Percentiles rank a stretch among this genome's conserved stretches.
phyloP scores from a whole-genome alignment of 768 basidiomycete genomes.

The Crassisporium funariophilum region DNA sequence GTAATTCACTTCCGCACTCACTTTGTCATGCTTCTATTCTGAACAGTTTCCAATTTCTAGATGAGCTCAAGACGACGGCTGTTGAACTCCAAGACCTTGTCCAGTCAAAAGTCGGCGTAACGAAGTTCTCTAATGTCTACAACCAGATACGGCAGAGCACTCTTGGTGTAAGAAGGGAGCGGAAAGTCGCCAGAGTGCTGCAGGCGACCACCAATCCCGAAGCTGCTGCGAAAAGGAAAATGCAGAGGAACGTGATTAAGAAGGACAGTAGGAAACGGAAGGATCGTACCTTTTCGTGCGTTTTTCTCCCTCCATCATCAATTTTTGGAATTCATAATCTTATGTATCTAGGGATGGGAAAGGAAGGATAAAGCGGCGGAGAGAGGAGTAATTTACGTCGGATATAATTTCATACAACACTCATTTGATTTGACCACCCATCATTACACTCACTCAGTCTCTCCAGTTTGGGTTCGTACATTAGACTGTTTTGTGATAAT shows the following conservation, averaged over 20 bases:
- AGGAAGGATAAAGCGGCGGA: conserved; percentile 48
- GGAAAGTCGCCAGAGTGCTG: conserved; percentile 62
- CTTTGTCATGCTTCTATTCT: background rate
- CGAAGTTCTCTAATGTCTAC: conserved; percentile 78
- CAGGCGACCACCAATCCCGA: conserved; percentile 74
- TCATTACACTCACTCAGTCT: no score
- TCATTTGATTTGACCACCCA: no score
- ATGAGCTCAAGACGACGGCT: conserved; percentile 79
- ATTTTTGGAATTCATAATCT: background rate
- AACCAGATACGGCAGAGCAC: conserved; percentile 77
- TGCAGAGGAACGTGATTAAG: conserved; percentile 71
- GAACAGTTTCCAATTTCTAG: conserved; percentile 39
- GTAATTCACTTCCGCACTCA: conserved; percentile 44
- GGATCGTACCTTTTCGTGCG: conserved; percentile 22
- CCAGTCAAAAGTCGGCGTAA: conserved; percentile 85
- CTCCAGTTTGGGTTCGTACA: no score
- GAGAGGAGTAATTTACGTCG: conserved; percentile 31
- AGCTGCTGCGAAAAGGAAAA: conserved; percentile 72
- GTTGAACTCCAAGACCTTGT: conserved; percentile 86
- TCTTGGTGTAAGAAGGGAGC: conserved; percentile 65
- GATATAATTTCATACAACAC: background rate
- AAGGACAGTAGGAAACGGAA: conserved; percentile 88
- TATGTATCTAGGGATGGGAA: conserved; percentile 44
- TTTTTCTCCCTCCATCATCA: background rate
- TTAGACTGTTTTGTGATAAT: no score